Conservation (phyloP, 2,329 filamentous ascomycete species). For the Chaetomiaceae sp. region DNA sequence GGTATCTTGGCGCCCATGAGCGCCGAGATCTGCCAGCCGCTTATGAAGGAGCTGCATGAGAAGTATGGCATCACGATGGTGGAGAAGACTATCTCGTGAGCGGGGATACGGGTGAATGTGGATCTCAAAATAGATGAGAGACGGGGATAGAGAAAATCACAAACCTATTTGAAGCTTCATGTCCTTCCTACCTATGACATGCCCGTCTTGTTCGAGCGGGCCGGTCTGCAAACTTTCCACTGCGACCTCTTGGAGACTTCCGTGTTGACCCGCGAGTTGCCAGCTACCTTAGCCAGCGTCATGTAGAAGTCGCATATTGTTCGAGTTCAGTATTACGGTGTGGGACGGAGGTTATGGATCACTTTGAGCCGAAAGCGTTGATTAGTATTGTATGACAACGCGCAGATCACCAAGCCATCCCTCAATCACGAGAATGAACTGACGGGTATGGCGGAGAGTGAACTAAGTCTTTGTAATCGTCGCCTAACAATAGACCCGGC, state of each 20-base stretch:
- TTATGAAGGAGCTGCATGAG: slow-evolving; percentile 73
- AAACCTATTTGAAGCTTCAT: not conserved
- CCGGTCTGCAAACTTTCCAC: too few species aligned
- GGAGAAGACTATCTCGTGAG: slow-evolving; percentile 55
- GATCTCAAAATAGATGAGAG: slow-evolving; percentile 6
- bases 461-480: not conserved
- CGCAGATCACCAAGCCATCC: too few species aligned
- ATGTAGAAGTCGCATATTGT: too few species aligned
- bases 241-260: too few species aligned
- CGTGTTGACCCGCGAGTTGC: too few species aligned
- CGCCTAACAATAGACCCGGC: not conserved
- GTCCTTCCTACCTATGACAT: not conserved
- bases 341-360: too few species aligned
- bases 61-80: slow-evolving; percentile 68
- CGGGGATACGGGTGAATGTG: not conserved
- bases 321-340: too few species aligned
- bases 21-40: slow-evolving; percentile 61
- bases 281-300: too few species aligned
- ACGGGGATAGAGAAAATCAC: slow-evolving; percentile 13
- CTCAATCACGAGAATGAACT: too few species aligned
- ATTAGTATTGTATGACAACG: too few species aligned
- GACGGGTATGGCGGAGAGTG: not conserved
- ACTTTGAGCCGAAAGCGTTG: too few species aligned
- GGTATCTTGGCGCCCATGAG: slow-evolving; percentile 72
- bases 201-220: too few species aligned